Base-by-base conservation (phyloP, 495 filamentous ascomycete species). In the Penicillium flavigenum region DNA sequence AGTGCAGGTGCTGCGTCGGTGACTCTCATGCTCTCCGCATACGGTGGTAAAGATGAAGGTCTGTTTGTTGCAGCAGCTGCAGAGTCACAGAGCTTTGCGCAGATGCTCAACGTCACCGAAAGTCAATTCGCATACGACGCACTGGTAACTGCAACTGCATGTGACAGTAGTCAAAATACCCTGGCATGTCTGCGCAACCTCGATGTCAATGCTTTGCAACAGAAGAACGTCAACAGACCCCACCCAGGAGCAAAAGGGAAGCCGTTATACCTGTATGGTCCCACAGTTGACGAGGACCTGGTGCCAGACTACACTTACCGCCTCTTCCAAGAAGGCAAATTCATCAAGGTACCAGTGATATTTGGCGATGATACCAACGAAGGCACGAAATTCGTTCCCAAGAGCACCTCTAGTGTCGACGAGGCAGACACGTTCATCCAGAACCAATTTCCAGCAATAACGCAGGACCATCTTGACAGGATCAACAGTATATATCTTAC, bases 331-430 rank as follows among this genome's bases (percentile, higher is more conserved):
- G 47, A 78, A 32, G 86, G 85, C 5, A 73, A 76, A 26, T 90
- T 88, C 70, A 73, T 87, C 69, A 83, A 81, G 58, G 79, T 91
- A 7, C 88, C 89, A 4, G 77, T 83, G 11, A 87, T 92, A 26
- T 85, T 83, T 58, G 88, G 88, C 54, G 84, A 88, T 57, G 82
- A 80, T 63, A 87, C 86, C 34, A 85, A 92, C 65, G 88, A 88
- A 70, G 88, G 88, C 44, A 84, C 82, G 0, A 73, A 76, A 4
- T 90, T 90, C 63, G 81, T 82, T 0, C 85, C 88, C 0, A 62
- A 57, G 20, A 68, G 60, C 43, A 76, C 77, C n/a, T 67, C 72
- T 16, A 81, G 71, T 31, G 58, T 80, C 16, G 70, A 80, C 48
- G 69, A 76, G 10, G 74, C 73, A 31, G 69, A 79, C 26, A 59